Evolutionary conservation across 371 early-diverging fungal genomes (phyloP).

Genomic region (Parasitella parasitica): DNA sequence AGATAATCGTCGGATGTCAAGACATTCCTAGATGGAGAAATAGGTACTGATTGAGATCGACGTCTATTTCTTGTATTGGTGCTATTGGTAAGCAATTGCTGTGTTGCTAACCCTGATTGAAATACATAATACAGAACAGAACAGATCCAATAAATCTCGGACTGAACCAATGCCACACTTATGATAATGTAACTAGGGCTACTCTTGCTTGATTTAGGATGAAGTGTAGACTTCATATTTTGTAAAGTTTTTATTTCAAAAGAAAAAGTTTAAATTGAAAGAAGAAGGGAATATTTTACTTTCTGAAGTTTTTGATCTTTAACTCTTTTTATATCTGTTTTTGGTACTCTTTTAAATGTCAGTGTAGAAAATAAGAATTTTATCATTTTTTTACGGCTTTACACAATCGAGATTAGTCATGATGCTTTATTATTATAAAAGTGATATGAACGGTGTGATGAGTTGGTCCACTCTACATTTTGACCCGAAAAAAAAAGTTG

Average conservation of each 20-base stretch:
- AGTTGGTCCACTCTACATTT: neutral
- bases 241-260: neutral
- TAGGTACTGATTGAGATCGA: neutral
- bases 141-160: conserved; percentile 22
- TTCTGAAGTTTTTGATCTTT: neutral
- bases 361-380: neutral
- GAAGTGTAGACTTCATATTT: neutral
- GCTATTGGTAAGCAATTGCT: neutral
- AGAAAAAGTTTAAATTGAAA: neutral
- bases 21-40: neutral
- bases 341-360: neutral
- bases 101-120: neutral
- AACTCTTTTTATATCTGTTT: neutral
- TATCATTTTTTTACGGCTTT: neutral
- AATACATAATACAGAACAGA: conserved; percentile 19
- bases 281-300: neutral
- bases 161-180: conserved; percentile 16
- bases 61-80: neutral
- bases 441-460: neutral
- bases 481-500: neutral
- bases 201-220: neutral
- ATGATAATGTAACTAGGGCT: neutral
- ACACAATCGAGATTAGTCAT: neutral
- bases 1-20: neutral
- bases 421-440: neutral